Percentiles rank a stretch among this genome's conserved stretches.
Conservation (phyloP, 495 filamentous ascomycete species). For the Gamarada debralockiae region DNA sequence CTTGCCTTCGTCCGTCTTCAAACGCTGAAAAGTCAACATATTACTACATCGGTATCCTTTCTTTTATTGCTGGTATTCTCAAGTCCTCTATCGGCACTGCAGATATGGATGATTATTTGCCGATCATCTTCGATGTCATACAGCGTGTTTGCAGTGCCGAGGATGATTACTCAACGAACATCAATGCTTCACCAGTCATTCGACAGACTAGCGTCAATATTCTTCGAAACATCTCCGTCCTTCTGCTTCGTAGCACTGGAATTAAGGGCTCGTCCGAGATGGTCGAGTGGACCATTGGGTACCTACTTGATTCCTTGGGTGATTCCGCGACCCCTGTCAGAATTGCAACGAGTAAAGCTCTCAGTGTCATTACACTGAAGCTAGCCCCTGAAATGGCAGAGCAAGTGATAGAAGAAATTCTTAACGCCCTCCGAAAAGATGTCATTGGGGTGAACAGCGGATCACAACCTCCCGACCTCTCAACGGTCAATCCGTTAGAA, state of each 20-base stretch:
- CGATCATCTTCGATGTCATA: conserved; percentile 43
- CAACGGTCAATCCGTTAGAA: conserved; percentile 68
- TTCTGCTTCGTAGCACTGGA: conserved; percentile 44
- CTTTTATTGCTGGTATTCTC: conserved; percentile 71
- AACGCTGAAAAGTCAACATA: conserved; percentile 36
- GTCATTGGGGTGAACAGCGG: conserved; percentile 40
- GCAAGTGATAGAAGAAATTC: conserved; percentile 81
- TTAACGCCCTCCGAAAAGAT: conserved; percentile 70
- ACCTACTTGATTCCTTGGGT: conserved; percentile 60
- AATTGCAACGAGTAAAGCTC: conserved; percentile 85
- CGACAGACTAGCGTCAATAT: conserved; percentile 82
- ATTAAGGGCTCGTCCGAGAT: conserved; percentile 35
- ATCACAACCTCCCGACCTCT: conserved; percentile 50
- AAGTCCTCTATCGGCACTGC: conserved; percentile 43
- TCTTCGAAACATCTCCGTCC: conserved; percentile 62
- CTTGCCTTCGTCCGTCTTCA: conserved; percentile 40
- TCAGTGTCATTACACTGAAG: conserved; percentile 79
- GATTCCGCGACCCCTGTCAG: conserved; percentile 89
- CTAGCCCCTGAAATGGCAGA: conserved; percentile 74
- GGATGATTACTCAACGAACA: conserved; percentile 37
- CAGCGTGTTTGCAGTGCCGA: conserved; percentile 39
- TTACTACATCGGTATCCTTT: conserved; percentile 67
- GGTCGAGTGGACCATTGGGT: conserved; percentile 73
- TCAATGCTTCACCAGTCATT: conserved; percentile 67
- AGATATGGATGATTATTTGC: conserved; percentile 46